phyloP scores from a whole-genome alignment of 2,329 filamentous ascomycete species.

The Hypoxylon rubiginosum region DNA sequence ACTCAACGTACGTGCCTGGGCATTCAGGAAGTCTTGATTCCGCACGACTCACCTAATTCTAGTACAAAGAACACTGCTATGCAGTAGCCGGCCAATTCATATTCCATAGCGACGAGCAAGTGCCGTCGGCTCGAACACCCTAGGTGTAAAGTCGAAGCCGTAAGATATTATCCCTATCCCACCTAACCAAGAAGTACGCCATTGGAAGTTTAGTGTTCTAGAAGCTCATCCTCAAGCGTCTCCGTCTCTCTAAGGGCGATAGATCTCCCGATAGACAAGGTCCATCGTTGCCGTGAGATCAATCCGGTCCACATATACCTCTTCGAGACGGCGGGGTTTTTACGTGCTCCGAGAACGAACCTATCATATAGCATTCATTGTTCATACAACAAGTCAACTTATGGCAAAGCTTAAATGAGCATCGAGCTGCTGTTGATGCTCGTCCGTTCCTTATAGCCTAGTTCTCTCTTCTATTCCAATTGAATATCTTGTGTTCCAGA shows the following conservation, averaged over 20 bases:
- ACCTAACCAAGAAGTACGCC: constrained; percentile 10
- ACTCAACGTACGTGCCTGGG: neutral
- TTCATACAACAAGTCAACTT: constrained; percentile 24
- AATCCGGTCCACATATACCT: constrained; percentile 46
- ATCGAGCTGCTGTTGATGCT: constrained; percentile 16
- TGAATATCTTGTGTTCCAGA: constrained; percentile 27
- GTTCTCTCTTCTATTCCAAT: constrained; percentile 8
- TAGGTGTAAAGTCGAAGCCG: neutral
- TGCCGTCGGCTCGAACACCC: neutral
- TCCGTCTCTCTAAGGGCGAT: constrained; percentile 44
- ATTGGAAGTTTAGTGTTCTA: constrained; percentile 21
- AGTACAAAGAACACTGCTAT: constrained; percentile 3
- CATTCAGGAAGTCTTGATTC: neutral
- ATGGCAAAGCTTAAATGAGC: constrained; percentile 39
- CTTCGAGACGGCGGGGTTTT: constrained; percentile 47
- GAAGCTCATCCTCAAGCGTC: constrained; percentile 10
- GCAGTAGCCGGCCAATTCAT: neutral
- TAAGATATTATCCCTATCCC: constrained; percentile 2
- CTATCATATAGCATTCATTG: constrained; percentile 40
- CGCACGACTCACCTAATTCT: neutral
- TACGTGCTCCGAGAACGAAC: constrained; percentile 29
- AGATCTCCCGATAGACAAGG: constrained; percentile 46
- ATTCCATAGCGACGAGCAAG: neutral
- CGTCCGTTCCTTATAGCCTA: constrained; percentile 11
- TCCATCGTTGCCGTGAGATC: constrained; percentile 42